Percentiles rank a stretch among this genome's conserved stretches.
Evolutionary conservation across 352 stramenopile species (phyloP).

Genomic region (Phytophthora meadii): DNA sequence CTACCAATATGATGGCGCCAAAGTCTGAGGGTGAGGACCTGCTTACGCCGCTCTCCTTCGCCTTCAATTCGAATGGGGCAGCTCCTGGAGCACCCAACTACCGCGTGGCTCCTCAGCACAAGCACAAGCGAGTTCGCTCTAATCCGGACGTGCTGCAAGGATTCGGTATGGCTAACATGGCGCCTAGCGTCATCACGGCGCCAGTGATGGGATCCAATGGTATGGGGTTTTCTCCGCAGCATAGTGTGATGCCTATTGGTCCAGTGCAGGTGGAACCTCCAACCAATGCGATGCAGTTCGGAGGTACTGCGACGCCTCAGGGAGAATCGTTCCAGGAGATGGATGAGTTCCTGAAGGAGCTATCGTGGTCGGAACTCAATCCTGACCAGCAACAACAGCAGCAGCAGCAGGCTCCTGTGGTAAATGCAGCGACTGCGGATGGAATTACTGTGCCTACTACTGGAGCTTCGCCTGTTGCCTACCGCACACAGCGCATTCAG

Average conservation of each 20-base stretch:
- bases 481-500: conserved; percentile 70
- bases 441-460: conserved; percentile 17
- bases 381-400: conserved; percentile 28
- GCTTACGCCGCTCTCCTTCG: conserved; percentile 48
- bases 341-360: conserved; percentile 58
- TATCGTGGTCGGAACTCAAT: conserved; percentile 52
- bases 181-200: conserved; percentile 34
- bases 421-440: conserved; percentile 12
- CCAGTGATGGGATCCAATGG: conserved; percentile 24
- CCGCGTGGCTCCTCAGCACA: conserved; percentile 55
- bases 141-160: conserved; percentile 62
- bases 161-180: conserved; percentile 45
- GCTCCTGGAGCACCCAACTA: conserved; percentile 30
- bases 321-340: conserved; percentile 57
- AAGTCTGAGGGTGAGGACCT: conserved; percentile 53
- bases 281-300: conserved; percentile 36
- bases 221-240: conserved; percentile 32
- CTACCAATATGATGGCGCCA: conserved; percentile 38
- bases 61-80: conserved; percentile 35
- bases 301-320: conserved; percentile 9
- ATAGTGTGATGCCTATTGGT: conserved; percentile 40
- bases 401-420: conserved; percentile 14
- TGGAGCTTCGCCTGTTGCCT: conserved; percentile 44
- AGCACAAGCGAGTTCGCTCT: conserved; percentile 68
- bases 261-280: conserved; percentile 34